These are phyloP conservation scores for Huntiella abstrusa DNA, from an alignment of 2,329 filamentous ascomycete genomes.

Conservation along the genomic window DNA sequence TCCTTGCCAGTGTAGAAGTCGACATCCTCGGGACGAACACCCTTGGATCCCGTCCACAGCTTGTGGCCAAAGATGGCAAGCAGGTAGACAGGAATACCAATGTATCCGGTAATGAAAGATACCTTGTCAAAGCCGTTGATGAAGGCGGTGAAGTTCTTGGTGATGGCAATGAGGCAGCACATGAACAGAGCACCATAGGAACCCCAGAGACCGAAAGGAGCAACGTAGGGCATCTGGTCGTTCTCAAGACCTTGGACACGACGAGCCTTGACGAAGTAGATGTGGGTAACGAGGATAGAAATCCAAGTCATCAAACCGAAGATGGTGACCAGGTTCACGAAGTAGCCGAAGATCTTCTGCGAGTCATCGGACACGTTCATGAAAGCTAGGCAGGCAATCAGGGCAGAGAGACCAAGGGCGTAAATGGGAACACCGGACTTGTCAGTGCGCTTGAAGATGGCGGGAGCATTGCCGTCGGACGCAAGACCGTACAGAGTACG, in stretches of 20 bases:
- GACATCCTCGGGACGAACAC: constrained; percentile 36
- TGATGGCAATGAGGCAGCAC: constrained; percentile 55
- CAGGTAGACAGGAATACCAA: constrained; percentile 59
- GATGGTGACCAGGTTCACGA: constrained; percentile 49
- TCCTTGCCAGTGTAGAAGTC: constrained; percentile 60
- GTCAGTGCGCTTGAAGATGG: constrained; percentile 53
- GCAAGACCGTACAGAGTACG: constrained; percentile 57
- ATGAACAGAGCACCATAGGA: constrained; percentile 49
- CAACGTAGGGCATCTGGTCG: constrained; percentile 39
- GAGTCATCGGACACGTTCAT: constrained; percentile 43
- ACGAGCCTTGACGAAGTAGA: constrained; percentile 45
- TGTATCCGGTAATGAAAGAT: constrained; percentile 59
- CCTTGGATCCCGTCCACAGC: constrained; percentile 31
- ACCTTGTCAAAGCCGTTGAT: constrained; percentile 30
- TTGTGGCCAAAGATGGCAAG: constrained; percentile 52
- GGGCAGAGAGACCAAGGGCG: constrained; percentile 39
- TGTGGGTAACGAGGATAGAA: constrained; percentile 48
- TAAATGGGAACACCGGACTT: constrained; percentile 51
- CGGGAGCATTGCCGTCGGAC: constrained; percentile 50
- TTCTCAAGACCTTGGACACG: constrained; percentile 39
- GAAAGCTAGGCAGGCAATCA: constrained; percentile 49
- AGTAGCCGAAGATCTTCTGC: constrained; percentile 40
- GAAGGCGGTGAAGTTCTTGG: constrained; percentile 70
- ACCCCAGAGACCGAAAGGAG: constrained; percentile 53
- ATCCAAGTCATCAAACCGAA: constrained; percentile 50